Evolutionary conservation across 2,329 filamentous ascomycete species (phyloP), one percentile per base, ranked within the genome.

Genomic region (Cadophora malorum): DNA sequence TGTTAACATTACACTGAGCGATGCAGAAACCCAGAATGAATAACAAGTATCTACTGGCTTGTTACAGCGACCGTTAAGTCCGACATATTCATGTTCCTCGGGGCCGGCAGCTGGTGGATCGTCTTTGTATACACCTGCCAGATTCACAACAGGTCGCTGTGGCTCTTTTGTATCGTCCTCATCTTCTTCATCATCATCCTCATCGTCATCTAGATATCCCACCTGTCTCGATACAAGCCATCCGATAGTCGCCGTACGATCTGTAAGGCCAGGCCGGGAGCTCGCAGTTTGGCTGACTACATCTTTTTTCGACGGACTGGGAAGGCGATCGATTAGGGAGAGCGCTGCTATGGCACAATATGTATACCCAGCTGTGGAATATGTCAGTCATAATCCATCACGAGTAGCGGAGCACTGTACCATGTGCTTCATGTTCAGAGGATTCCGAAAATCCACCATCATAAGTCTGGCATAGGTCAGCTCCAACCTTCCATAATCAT

Each of bases 1-100:
- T 28, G 19, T 25, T 1, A 53, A 60, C 78, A 38, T 74, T 79
- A 84, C 83, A 67, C 79, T 77, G 62, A 86, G 78, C 62, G 93
- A 88, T 1, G 88, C 93, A 4, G 86, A 85, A 0, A 92, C 93
- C 96, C 96, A 99, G 84, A 95, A 99, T 25, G 89, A 91, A 79
- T 99, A 99, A 80, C 96, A 99, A 0, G 96, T 98, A 80, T 99
- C 96, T 10, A 92, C 91, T 59, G 90, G 85, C 79, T 99, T 99
- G 81, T 97, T 97, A 77, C 88, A 89, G 61, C 96, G 89, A 31
- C 96, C 96, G 75, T 96, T 97, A 80, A 96, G 94, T 10, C 94
- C 96, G 1, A 93, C 85, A 84, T 77, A 70, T 75, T 76, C 62
- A 75, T 76, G 49, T 64, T 74, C 58, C 63, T 73, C 23, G 67